phyloP scores from a whole-genome alignment of 2,329 filamentous ascomycete genomes.

The Ophiostoma tasmaniense region DNA sequence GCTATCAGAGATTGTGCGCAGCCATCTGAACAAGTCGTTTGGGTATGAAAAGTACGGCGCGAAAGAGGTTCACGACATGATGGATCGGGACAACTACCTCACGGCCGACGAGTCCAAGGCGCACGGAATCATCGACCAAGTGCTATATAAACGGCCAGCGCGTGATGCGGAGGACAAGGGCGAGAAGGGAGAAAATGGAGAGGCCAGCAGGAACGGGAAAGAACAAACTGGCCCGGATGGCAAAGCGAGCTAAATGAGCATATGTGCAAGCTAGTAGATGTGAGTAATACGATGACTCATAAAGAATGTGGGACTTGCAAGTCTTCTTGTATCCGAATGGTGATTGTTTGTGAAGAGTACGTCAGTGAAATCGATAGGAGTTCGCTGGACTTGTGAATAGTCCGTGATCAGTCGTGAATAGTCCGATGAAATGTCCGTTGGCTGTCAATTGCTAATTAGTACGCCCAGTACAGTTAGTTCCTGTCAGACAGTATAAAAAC shows the following conservation, averaged over 20 bases:
- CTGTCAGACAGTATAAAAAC: background rate
- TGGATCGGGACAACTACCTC: constrained; percentile 96
- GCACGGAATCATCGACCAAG: constrained; percentile 85
- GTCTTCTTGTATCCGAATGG: no score
- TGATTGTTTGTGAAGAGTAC: background rate
- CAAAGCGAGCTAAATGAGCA: background rate
- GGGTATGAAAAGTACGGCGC: constrained; percentile 67
- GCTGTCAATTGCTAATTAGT: background rate
- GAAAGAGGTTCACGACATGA: constrained; percentile 82
- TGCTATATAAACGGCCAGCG: constrained; percentile 56
- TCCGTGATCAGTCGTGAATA: background rate
- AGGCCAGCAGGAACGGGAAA: background rate
- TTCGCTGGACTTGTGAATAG: background rate
- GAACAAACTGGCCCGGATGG: background rate
- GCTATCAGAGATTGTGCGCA: constrained; percentile 82
- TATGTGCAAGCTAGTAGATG: background rate
- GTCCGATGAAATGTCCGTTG: background rate
- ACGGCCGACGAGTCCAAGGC: constrained; percentile 80
- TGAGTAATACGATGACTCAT: background rate
- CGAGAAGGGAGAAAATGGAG: background rate
- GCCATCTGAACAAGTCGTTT: constrained; percentile 71
- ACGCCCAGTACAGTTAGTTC: no score
- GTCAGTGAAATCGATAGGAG: background rate
- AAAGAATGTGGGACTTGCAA: no score
- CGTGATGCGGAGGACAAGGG: background rate